Evolutionary conservation across 1,139 yeast genomes (phyloP).

Genomic region (Debaryomyces udenii): DNA sequence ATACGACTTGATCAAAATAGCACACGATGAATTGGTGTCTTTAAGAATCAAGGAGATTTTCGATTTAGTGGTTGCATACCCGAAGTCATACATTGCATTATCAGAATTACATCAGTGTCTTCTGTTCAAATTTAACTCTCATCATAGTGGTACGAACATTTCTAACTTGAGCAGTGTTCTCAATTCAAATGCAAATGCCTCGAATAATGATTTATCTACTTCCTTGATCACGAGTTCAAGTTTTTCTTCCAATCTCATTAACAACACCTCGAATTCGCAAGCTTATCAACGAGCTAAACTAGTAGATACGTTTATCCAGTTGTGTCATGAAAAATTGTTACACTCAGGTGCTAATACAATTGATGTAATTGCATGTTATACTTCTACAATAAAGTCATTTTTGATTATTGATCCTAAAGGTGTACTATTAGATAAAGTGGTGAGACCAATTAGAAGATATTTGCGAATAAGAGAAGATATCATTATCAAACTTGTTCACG

Average conservation of each 20-base stretch:
- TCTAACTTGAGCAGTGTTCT: conserved; percentile 5
- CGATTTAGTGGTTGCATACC: conserved; percentile 61
- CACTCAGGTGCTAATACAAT: conserved; percentile 86
- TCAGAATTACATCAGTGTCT: conserved; percentile 62
- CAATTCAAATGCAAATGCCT: conserved; percentile 6
- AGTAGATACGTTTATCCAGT: conserved; percentile 56
- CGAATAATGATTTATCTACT: conserved; percentile 10
- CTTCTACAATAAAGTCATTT: conserved; percentile 73
- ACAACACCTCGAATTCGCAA: conserved; percentile 27
- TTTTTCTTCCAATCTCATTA: conserved; percentile 19
- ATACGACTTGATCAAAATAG: conserved; percentile 39
- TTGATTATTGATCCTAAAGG: conserved; percentile 85
- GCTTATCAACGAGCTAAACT: conserved; percentile 51
- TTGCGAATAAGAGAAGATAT: conserved; percentile 77
- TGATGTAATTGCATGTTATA: conserved; percentile 70
- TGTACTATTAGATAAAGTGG: conserved; percentile 74
- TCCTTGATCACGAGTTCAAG: conserved; percentile 19
- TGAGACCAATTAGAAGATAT: conserved; percentile 69
- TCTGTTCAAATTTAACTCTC: conserved; percentile 22
- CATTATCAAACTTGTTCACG: conserved; percentile 67
- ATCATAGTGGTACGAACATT: conserved; percentile 2
- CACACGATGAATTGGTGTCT: conserved; percentile 49
- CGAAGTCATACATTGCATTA: conserved; percentile 60
- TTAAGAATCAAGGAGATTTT: conserved; percentile 67
- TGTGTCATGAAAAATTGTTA: conserved; percentile 55